Evolutionary conservation across 1,284 basidiomycete species (phyloP), one percentile per base, ranked within the genome.

Genomic region (Ganoderma resinaceum): DNA sequence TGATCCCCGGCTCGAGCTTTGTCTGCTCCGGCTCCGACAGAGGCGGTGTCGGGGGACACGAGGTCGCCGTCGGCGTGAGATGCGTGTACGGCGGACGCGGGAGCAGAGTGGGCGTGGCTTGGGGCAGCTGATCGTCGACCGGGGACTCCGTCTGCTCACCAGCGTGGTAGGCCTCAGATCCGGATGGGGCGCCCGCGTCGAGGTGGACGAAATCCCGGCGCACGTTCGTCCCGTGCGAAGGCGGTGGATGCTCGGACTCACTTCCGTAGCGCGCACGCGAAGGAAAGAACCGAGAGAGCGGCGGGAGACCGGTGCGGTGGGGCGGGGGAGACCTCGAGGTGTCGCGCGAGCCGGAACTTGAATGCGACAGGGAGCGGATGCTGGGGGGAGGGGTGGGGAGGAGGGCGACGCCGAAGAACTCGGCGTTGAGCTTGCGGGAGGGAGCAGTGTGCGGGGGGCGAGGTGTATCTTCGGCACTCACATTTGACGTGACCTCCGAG

Each of bases 261-360:
- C 71, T 70, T 9, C 73, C 75, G 65, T 78, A 78, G 29, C 76
- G 72, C 61, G 72, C 67, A 42, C 80, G 78, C 26, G 78, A 80
- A 23, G 80, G 80, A 67, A 81, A 80, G 57, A 81, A 72, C 8
- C 80, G 75, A 16, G 78, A 72, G 6, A 80, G 66, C 11, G 77
- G 73, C 7, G 78, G 78, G 12, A 79, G 75, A 9, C 71, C 66
- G 14, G 69, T 53, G 33, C 69, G 67, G 23, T 72, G 69, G 16
- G 71, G 63, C 2, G 75, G 76, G 2, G 78, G 77, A 3, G 77
- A 74, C n/a, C 64, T 73, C 12, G 78, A 76, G 62, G 65, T 74
- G 40, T 78, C 74, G 35, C 74, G 75, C 29, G 77, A 76, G 29
- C 62, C 65, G 20, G 43, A 35, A 12, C 43, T 46, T 0, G 61